Percentiles rank a stretch among this genome's conserved stretches.
Evolutionary conservation across 2,329 filamentous ascomycete species (phyloP).

Genomic region (Botrytis byssoidea): DNA sequence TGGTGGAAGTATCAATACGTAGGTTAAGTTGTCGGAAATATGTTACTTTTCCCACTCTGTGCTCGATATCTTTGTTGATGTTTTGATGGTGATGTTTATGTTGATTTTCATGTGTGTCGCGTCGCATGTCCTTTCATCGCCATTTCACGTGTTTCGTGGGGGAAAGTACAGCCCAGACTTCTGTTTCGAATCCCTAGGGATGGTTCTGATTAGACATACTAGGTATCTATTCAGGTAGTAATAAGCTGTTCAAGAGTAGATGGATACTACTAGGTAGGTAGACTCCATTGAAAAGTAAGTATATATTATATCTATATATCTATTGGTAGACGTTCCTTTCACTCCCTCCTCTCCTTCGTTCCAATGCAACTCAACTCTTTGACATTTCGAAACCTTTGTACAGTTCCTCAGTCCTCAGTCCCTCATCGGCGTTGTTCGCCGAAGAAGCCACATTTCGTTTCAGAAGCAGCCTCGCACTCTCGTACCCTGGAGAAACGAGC

Average conservation of each 20-base stretch:
- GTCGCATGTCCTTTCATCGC: constrained; percentile 5
- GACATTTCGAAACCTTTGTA: background rate
- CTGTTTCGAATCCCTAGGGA: background rate
- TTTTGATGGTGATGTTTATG: background rate
- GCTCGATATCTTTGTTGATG: background rate
- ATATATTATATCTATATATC: background rate
- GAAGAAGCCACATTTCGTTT: constrained; percentile 18
- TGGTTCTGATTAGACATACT: background rate
- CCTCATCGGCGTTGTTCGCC: background rate
- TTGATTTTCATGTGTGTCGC: constrained; percentile 8
- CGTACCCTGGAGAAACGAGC: background rate
- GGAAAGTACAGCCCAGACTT: background rate
- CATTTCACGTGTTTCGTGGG: constrained; percentile 5
- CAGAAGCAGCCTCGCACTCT: background rate
- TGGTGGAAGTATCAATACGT: background rate
- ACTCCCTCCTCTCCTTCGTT: background rate
- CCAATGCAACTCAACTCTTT: background rate
- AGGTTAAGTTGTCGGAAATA: background rate
- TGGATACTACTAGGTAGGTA: background rate
- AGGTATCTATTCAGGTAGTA: too few relatives aligned
- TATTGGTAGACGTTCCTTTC: background rate
- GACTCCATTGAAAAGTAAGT: background rate
- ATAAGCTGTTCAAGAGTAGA: background rate
- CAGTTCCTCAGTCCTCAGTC: background rate
- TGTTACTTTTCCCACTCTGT: background rate